A percentile compares a stretch with the other conserved stretches of the same genome.
These are phyloP conservation scores for Aureobasidium sp. DNA, from an alignment of 2,329 filamentous ascomycete species.

Conservation along the genomic window DNA sequence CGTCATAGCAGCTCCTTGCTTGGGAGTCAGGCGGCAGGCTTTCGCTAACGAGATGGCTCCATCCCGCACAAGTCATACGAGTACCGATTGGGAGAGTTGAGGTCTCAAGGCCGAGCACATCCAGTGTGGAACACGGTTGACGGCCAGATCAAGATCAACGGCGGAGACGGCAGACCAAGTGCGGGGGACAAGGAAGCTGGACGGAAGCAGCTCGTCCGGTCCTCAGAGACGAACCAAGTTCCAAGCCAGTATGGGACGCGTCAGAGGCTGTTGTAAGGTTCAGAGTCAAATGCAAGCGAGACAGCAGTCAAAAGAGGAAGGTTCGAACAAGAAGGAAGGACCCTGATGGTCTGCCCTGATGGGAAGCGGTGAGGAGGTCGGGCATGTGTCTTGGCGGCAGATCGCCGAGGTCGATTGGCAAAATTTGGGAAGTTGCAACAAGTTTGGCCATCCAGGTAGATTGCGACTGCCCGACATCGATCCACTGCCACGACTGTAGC, in stretches of 20 bases:
- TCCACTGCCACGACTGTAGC: neutral
- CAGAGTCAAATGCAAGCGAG: neutral
- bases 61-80: neutral
- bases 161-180: neutral
- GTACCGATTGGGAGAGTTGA: neutral
- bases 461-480: neutral
- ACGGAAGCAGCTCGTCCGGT: neutral
- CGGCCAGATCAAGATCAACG: neutral
- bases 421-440: neutral
- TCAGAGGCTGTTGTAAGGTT: neutral
- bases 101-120: neutral
- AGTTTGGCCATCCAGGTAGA: conserved; percentile 2
- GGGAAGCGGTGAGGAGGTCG: neutral
- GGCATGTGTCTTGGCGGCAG: neutral
- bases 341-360: neutral
- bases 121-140: neutral
- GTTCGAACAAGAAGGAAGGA: neutral
- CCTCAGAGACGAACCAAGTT: neutral
- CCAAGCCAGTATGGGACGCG: neutral
- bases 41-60: neutral
- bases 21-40: neutral
- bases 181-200: neutral
- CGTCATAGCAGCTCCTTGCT: neutral
- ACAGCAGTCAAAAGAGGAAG: conserved; percentile 1
- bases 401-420: neutral